phyloP scores from a whole-genome alignment of 345 rosid species.

The Populus deltoides region DNA sequence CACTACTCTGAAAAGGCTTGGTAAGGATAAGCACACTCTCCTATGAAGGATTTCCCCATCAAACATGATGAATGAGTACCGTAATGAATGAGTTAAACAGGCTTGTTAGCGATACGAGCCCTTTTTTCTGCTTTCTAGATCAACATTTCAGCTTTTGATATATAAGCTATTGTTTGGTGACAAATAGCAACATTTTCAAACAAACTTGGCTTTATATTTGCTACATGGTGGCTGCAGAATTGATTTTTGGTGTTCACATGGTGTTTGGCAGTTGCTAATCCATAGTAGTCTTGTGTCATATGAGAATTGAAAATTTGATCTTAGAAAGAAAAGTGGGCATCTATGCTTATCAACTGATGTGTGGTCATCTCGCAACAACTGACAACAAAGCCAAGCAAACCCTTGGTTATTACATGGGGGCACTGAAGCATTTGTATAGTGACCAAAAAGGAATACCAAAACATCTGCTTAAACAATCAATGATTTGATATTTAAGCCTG shows the following conservation, averaged over 20 bases:
- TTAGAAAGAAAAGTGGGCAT: not conserved
- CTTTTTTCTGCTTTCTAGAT: not conserved
- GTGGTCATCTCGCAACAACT: not conserved
- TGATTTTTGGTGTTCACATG: not conserved
- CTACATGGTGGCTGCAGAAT: not conserved
- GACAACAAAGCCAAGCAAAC: not conserved
- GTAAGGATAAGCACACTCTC: no score
- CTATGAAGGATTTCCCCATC: no score
- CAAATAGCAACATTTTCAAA: not conserved
- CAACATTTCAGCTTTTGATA: not conserved
- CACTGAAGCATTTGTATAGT: not conserved
- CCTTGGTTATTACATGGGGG: not conserved
- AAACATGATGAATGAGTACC: no score
- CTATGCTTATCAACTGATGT: not conserved
- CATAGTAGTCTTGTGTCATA: not conserved
- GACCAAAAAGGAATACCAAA: not conserved
- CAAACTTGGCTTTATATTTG: not conserved
- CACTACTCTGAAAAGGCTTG: no score
- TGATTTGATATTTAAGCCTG: not conserved
- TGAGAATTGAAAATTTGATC: not conserved
- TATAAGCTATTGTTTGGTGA: not conserved
- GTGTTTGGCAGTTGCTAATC: not conserved
- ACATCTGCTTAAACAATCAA: not conserved
- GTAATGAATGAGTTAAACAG: no score
- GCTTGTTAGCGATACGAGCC: not conserved